Evolutionary conservation across 768 basidiomycete genomes (phyloP), one percentile per base, ranked within the genome.

Genomic region (Coprinopsis cinerea): DNA sequence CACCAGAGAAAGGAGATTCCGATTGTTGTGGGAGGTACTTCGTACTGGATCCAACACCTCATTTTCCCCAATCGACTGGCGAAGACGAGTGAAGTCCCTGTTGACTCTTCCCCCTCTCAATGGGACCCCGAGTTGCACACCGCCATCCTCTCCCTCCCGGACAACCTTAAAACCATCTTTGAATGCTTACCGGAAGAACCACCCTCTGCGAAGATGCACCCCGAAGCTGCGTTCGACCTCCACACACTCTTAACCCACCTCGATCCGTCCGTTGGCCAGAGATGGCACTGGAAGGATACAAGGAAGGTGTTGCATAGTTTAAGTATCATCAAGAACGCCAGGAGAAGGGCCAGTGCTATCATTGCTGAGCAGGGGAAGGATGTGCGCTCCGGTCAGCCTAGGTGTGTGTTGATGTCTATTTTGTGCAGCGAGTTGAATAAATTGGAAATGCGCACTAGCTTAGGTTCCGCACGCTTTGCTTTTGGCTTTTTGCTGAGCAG

Each of bases 211-310:
- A 67, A 69, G 40, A 62, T 64, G 1, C 68, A 83, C 53, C 80
- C 81, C 1, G 73, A 78, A 9, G 65, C 66, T 6, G 82, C 88
- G 1, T 73, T 85, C 43, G 62, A 72, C n/a, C 66, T 96, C 15
- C 78, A 92, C 59, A 67, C 63, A 9, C 70, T 97, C 11, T 69
- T 99, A 17, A 65, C 67, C 7, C 61, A 68, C 2, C 72, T 98
- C 4, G 96, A 98, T 58, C 82, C 82, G 0, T 56, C 61, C 0
- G 80, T 92, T 39, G 90, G 88, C 0, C 74, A 74, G 25, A 73
- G 93, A 53, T 98, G 95, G 95, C 96, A 99, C 62, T 98, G 95
- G 95, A 77, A 75, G 55, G 96, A 99, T 58, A 85, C 91, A 0
- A 75, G 95, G 26, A 99, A 97, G 65, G 88, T 97, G 4, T 65